phyloP scores from a whole-genome alignment of 495 filamentous ascomycete genomes.

The Aspergillus affinis region DNA sequence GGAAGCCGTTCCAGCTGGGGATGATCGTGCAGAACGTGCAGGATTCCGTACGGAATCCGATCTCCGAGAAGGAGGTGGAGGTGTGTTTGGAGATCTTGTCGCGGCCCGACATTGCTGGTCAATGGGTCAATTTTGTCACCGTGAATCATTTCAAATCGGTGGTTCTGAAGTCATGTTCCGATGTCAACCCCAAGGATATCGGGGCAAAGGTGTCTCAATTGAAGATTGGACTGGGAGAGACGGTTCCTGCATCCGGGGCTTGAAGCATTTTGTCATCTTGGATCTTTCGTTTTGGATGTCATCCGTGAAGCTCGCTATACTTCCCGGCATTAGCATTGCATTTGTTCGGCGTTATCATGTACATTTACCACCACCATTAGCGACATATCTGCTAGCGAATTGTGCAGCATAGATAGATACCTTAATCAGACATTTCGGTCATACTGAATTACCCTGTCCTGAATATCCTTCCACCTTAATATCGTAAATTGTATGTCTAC shows the following conservation, averaged over 20 bases:
- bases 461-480: too few species aligned
- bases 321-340: constrained; percentile 26
- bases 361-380: constrained; percentile 7
- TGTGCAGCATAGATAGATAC: constrained; percentile 11
- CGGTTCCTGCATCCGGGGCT: constrained; percentile 1
- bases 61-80: constrained; percentile 40
- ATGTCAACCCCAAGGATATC: constrained; percentile 42
- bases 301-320: constrained; percentile 26
- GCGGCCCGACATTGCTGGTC: constrained; percentile 40
- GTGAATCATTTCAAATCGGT: constrained; percentile 42
- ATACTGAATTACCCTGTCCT: too few species aligned
- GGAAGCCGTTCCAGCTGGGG: constrained; percentile 42
- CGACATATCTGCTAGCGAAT: background rate
- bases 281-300: constrained; percentile 18
- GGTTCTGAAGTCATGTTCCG: constrained; percentile 44
- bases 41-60: constrained; percentile 41
- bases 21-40: constrained; percentile 40
- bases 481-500: constrained; percentile 8
- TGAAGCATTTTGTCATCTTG: constrained; percentile 16
- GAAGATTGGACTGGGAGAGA: constrained; percentile 33
- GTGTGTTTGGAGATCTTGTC: constrained; percentile 45
- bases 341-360: constrained; percentile 17
- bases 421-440: background rate
- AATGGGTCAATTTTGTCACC: constrained; percentile 46
- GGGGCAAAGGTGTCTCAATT: constrained; percentile 35